phyloP scores from a whole-genome alignment of 208 protist genomes.

The Trypanosoma mega region DNA sequence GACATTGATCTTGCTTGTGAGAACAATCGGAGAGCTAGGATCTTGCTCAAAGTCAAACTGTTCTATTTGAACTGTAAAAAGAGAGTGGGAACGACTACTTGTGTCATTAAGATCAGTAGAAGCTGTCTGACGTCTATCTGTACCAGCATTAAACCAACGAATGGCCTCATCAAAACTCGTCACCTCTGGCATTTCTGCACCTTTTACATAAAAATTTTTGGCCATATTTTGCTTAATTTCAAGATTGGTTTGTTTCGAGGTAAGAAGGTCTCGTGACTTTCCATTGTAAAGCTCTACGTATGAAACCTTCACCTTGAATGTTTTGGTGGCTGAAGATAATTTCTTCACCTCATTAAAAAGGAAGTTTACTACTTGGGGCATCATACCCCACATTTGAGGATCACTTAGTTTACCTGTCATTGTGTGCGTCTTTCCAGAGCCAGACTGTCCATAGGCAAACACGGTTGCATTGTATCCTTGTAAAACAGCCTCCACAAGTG shows the following conservation, averaged over 20 bases:
- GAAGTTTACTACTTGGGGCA: conserved; percentile 88
- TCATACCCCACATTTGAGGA: conserved; percentile 86
- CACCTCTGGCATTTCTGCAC: conserved; percentile 88
- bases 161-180: conserved; percentile 83
- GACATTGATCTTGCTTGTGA: conserved; percentile 92
- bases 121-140: conserved; percentile 84
- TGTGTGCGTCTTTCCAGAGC: conserved; percentile 91
- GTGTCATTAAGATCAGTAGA: conserved; percentile 92
- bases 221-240: conserved; percentile 92
- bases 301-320: conserved; percentile 87
- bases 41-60: conserved; percentile 89
- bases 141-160: conserved; percentile 86
- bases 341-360: conserved; percentile 88
- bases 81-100: conserved; percentile 87
- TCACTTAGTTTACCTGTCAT: conserved; percentile 88
- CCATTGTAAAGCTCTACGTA: conserved; percentile 93
- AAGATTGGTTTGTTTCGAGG: conserved; percentile 76
- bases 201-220: conserved; percentile 93
- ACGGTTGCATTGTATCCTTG: conserved; percentile 93
- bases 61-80: conserved; percentile 90
- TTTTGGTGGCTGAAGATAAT: conserved; percentile 74
- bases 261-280: conserved; percentile 84
- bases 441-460: conserved; percentile 92
- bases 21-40: conserved; percentile 73
- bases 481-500: conserved; percentile 82